Percentiles rank a stretch among this genome's conserved stretches.
These are phyloP conservation scores for Stenogyne calaminthoides DNA, from an alignment of 305 asterid genomes.

Conservation along the genomic window DNA sequence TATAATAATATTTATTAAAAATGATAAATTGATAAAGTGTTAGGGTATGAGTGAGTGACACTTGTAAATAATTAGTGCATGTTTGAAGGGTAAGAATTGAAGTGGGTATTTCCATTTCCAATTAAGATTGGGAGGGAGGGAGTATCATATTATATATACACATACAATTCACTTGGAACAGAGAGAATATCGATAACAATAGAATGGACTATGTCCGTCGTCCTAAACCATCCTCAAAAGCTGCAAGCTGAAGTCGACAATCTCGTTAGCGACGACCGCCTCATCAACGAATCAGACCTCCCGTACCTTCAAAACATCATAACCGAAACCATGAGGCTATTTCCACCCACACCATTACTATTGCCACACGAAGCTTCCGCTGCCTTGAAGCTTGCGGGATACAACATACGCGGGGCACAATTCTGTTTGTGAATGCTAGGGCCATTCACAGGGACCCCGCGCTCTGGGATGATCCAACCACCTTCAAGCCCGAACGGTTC, in stretches of 20 bases:
- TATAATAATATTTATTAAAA: no score
- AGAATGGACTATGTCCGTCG: slow-evolving; percentile 51
- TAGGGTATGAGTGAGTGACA: no score
- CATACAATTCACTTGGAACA: no score
- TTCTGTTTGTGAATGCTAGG: slow-evolving; percentile 47
- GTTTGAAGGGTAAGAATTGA: no score
- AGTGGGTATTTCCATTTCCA: no score
- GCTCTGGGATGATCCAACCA: slow-evolving; percentile 46
- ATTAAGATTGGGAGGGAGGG: no score
- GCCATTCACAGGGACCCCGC: slow-evolving; percentile 45
- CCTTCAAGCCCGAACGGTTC: slow-evolving; percentile 45
- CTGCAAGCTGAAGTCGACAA: slow-evolving; percentile 33
- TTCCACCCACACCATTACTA: slow-evolving; percentile 43
- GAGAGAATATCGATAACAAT: slow-evolving; percentile 41
- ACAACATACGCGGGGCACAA: slow-evolving; percentile 43
- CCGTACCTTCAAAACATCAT: slow-evolving; percentile 42
- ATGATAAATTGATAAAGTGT: no score
- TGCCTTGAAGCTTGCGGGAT: slow-evolving; percentile 43
- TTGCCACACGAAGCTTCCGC: slow-evolving; percentile 45
- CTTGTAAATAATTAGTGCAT: no score
- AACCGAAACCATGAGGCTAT: slow-evolving; percentile 39
- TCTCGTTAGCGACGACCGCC: slow-evolving; percentile 36
- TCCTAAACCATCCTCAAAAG: slow-evolving; percentile 47
- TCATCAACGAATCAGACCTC: slow-evolving; percentile 43
- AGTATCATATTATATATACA: no score